Base-by-base conservation (phyloP, 176 grass and related monocot genomes). In the Cenchrus purpureus region DNA sequence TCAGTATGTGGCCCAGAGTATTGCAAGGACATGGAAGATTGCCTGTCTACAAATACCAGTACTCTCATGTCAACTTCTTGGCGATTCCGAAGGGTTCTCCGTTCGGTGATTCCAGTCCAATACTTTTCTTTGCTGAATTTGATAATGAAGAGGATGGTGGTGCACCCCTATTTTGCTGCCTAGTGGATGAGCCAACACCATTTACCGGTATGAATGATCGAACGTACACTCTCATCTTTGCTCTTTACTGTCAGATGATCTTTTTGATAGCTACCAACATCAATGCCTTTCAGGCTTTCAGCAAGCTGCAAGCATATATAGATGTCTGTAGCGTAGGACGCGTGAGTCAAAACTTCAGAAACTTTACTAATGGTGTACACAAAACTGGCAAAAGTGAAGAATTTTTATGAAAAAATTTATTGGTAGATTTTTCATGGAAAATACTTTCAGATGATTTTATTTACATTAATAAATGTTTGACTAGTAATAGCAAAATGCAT, bases 51-150 rank as follows among this genome's bases (percentile, higher is more conserved):
- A 54, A 64, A 16, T 80, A 55, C 57, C n/a, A 3, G 19, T 86
- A 86, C 66, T 45, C 84, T 5, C 77, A 86, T 86, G 48, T 86
- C 4, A 86, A 86, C 22, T 86, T 86, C 40, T 79, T 55, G 57
- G 77, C 34, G 5, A 86, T 58, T 43, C 10, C 8, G 10, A 73
- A 73, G 45, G 56, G 4, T 42, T 73, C 57, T 65, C 10, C 1
- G 25, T 53, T 28, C 61, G 7, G 25, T 72, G 20, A 1, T 13
- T 43, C 14, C 16, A 1, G 31, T 45, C 77, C 77, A 29, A 19
- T 44, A 14, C 68, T 80, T 13, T 80, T 80, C 11, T 86, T 86
- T 54, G 84, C 84, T 19, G 84, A 86, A 29, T 86, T 86, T 54
- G 68, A 80, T 17, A n/a, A n/a, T n/a, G n/a, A n/a, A n/a, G n/a